These are phyloP conservation scores for Elsinoe arachidis DNA, from an alignment of 2,329 filamentous ascomycete genomes.

Conservation along the genomic window DNA sequence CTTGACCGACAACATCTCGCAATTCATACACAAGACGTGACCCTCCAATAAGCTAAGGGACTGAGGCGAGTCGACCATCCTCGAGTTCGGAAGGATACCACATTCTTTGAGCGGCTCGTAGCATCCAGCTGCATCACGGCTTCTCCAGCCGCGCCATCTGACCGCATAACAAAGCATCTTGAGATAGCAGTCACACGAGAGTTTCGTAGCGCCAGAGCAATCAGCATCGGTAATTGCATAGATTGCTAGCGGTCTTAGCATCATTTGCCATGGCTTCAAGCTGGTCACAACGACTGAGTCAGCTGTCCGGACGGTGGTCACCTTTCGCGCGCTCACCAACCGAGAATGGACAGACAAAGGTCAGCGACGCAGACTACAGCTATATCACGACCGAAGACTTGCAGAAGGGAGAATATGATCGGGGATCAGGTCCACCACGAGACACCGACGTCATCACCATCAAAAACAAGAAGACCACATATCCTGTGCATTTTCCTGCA, in stretches of 20 bases:
- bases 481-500: conserved; percentile 64
- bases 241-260: no score
- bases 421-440: conserved; percentile 36
- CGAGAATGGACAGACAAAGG: conserved; percentile 39
- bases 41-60: no score
- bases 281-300: conserved; percentile 40
- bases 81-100: no score
- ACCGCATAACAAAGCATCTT: not conserved
- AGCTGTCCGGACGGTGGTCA: conserved; percentile 39
- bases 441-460: conserved; percentile 64
- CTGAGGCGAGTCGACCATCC: no score
- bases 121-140: no score
- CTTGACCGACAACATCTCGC: not conserved
- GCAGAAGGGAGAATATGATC: conserved; percentile 28
- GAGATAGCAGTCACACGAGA: no score
- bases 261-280: conserved; percentile 26
- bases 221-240: conserved; percentile 25
- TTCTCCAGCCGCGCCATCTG: not conserved
- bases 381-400: conserved; percentile 77
- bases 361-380: conserved; percentile 68
- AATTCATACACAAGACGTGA: no score
- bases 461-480: conserved; percentile 57
- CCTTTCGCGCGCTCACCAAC: conserved; percentile 39
- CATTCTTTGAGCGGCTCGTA: no score
- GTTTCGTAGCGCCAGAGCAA: not conserved